phyloP scores from a whole-genome alignment of 176 grass and related monocot species.

The Sorghum bicolor region Sorghum_bicolor_NCBIv3 NC_012876.2:64268501-64269000 shows the following conservation, averaged over 20 bases:
- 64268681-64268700: conserved; percentile 41
- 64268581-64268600: conserved; percentile 38
- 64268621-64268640: too few species aligned
- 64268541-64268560: conserved; percentile 5
- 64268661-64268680: conserved; percentile 69
- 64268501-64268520: conserved; percentile 29
- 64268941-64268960: too few species aligned
- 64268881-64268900: too few species aligned
- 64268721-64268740: conserved; percentile 2
- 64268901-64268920: too few species aligned
- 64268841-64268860: too few species aligned
- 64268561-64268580: conserved; percentile 21
- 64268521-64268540: conserved; percentile 44
- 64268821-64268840: too few species aligned
- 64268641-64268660: conserved; percentile 58
- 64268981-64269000: too few species aligned
- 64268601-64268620: conserved; percentile 34
- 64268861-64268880: too few species aligned
- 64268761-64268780: conserved; percentile 9
- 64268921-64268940: too few species aligned
- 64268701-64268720: conserved; percentile 27
- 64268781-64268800: not conserved
- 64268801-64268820: not conserved
- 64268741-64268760: not conserved
- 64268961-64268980: too few species aligned